These are phyloP conservation scores for Dictyostelium citrinum DNA, from an alignment of 78 protist species.

Conservation along the genomic window DNA sequence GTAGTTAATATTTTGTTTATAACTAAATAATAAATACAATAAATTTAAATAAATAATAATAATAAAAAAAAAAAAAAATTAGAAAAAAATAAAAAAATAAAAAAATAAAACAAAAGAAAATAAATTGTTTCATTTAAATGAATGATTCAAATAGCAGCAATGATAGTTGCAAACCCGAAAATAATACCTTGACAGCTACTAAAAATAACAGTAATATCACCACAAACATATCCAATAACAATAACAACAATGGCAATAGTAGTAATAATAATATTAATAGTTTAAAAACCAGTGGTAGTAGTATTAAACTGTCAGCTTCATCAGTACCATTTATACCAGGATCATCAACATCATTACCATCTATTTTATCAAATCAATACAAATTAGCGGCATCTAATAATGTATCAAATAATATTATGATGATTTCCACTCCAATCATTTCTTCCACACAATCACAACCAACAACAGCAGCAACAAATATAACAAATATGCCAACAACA, in stretches of 20 bases:
- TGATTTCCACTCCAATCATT: not conserved
- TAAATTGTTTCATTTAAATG: not conserved
- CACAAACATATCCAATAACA: not conserved
- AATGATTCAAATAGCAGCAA: not conserved
- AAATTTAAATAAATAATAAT: not conserved
- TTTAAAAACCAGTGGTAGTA: not conserved
- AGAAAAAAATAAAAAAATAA: not conserved
- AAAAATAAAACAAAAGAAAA: too few relatives aligned
- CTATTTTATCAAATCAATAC: not conserved
- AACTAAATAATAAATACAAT: too few relatives aligned
- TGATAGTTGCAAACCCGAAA: not conserved
- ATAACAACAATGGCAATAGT: not conserved
- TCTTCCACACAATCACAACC: not conserved
- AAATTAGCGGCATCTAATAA: not conserved
- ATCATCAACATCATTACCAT: not conserved
- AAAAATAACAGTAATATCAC: not conserved
- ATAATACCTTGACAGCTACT: not conserved
- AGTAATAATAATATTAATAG: not conserved
- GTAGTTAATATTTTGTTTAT: not conserved
- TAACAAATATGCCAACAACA: slow-evolving; percentile 11
- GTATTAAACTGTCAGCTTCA: not conserved
- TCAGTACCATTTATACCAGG: not conserved
- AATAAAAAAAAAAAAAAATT: too few relatives aligned
- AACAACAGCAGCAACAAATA: slow-evolving; percentile 21
- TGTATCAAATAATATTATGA: not conserved